A percentile compares a stretch with the other conserved stretches of the same genome.
Evolutionary conservation across 257 asterid species (phyloP).

Genomic region (Agastache rugosa): DNA sequence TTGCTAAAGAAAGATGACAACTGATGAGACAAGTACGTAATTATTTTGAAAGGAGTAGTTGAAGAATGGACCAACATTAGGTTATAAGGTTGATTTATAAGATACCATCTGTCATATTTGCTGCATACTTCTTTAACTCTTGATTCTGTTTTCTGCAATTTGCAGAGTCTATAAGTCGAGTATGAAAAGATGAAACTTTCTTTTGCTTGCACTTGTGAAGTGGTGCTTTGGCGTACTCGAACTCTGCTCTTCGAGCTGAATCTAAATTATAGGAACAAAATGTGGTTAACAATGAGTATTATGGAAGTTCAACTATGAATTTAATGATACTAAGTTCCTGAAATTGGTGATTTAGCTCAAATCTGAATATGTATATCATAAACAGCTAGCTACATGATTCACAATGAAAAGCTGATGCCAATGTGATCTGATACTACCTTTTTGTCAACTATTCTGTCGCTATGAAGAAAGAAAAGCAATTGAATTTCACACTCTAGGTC

Average conservation of each 20-base stretch:
- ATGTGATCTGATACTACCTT: neutral
- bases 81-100: neutral
- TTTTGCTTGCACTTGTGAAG: neutral
- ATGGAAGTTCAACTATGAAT: neutral
- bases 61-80: neutral
- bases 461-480: neutral
- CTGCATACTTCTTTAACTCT: neutral
- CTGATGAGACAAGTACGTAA: neutral
- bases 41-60: neutral
- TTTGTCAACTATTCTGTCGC: neutral
- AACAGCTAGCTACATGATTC: neutral
- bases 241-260: neutral
- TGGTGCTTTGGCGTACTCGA: neutral
- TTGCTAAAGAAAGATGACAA: neutral
- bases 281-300: neutral
- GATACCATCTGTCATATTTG: neutral
- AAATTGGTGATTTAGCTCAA: neutral
- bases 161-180: neutral
- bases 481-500: neutral
- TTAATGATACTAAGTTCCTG: neutral
- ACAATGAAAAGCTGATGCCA: slow-evolving; percentile 3
- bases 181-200: neutral
- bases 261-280: neutral
- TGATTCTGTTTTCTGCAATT: neutral
- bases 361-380: neutral